Percentiles rank a stretch among this genome's conserved stretches.
phyloP scores from a whole-genome alignment of 495 filamentous ascomycete genomes.

The Penicillium coprophilum region DNA sequence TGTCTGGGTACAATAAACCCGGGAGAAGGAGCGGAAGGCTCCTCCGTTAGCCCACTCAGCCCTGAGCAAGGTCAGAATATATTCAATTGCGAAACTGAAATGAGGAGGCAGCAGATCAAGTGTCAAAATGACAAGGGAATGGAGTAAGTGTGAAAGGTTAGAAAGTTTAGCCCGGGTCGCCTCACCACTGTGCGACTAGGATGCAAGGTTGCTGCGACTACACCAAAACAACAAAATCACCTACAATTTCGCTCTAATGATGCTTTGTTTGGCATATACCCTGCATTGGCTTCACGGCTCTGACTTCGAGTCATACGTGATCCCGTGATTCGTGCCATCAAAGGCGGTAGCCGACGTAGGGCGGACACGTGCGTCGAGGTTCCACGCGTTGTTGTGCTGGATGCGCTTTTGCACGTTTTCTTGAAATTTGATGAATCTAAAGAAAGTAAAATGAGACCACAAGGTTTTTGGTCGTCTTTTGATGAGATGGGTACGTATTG shows the following conservation, averaged over 20 bases:
- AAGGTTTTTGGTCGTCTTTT: background rate
- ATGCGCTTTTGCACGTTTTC: no score
- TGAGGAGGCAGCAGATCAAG: background rate
- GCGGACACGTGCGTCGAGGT: background rate
- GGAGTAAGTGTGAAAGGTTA: background rate
- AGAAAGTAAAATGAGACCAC: background rate
- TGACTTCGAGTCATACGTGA: conserved; percentile 29
- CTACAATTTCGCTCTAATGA: background rate
- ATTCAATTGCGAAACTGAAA: background rate
- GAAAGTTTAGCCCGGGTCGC: no score
- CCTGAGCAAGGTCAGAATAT: conserved; percentile 19
- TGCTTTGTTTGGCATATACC: background rate
- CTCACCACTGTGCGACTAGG: background rate
- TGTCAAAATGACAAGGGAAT: conserved; percentile 10
- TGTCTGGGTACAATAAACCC: conserved; percentile 5
- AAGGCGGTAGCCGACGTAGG: conserved; percentile 14
- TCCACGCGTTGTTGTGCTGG: conserved; percentile 3
- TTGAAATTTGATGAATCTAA: background rate
- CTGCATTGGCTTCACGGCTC: conserved; percentile 23
- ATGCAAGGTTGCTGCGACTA: no score
- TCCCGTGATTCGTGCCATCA: conserved; percentile 18
- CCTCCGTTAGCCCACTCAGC: conserved; percentile 17
- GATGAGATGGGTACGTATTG: background rate
- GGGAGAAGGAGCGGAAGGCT: conserved; percentile 11
- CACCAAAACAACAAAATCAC: background rate